These are phyloP conservation scores for Aspergillus brunneoviolaceus DNA, from an alignment of 2,329 filamentous ascomycete genomes.

Conservation along the genomic window DNA sequence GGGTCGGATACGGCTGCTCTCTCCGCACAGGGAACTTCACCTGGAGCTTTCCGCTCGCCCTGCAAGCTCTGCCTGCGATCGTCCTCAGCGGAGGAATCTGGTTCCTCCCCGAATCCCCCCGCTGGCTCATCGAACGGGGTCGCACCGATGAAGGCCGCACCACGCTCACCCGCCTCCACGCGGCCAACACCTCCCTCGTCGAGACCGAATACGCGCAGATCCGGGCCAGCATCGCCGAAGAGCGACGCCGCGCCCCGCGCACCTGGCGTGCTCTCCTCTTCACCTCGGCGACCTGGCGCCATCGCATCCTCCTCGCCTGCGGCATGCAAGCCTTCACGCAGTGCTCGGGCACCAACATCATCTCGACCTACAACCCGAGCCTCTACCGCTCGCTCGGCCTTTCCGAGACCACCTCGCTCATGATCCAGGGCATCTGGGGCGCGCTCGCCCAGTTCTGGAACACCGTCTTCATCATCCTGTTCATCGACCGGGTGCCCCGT, in stretches of 20 bases:
- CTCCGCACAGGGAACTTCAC: conserved; percentile 31
- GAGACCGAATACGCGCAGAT: conserved; percentile 47
- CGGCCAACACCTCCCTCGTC: conserved; percentile 33
- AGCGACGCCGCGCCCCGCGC: conserved; percentile 35
- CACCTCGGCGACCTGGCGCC: conserved; percentile 46
- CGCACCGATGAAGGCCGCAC: conserved; percentile 31
- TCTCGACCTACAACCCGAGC: conserved; percentile 45
- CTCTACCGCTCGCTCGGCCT: conserved; percentile 50
- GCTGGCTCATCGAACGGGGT: conserved; percentile 42
- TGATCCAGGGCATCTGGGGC: conserved; percentile 54
- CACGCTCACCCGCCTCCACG: conserved; percentile 32
- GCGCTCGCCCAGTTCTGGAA: conserved; percentile 52
- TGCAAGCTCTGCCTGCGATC: conserved; percentile 43
- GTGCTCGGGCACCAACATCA: conserved; percentile 50
- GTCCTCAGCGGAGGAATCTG: conserved; percentile 36
- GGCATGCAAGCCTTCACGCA: conserved; percentile 52
- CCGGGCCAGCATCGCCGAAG: conserved; percentile 39
- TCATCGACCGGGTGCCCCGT: conserved; percentile 50
- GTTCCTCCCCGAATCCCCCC: conserved; percentile 37
- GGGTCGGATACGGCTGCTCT: conserved; percentile 52
- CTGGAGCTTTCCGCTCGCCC: conserved; percentile 38
- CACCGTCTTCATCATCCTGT: conserved; percentile 46
- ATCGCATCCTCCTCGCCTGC: conserved; percentile 49
- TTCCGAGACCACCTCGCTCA: conserved; percentile 45
- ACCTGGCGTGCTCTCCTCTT: conserved; percentile 46